phyloP scores from a whole-genome alignment of 495 filamentous ascomycete species.

The Pyronema omphalodes region DNA sequence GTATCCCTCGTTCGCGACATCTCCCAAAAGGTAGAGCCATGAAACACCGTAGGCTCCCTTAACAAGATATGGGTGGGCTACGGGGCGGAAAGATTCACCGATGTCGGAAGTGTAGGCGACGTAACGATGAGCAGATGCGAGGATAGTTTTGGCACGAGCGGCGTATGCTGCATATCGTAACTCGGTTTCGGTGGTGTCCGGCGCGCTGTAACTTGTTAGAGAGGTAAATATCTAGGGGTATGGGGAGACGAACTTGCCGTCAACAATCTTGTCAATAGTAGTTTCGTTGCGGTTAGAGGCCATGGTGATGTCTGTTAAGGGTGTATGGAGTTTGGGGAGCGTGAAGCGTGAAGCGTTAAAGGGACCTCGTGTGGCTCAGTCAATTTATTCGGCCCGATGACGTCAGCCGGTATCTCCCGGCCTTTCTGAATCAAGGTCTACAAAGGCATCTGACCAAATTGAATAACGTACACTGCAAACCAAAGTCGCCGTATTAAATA shows the following conservation, averaged over 20 bases:
- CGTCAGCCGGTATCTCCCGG: background rate
- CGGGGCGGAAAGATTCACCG: constrained; percentile 86
- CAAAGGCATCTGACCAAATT: no score
- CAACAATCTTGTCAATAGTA: constrained; percentile 58
- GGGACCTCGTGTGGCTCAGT: background rate
- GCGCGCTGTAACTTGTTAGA: constrained; percentile 34
- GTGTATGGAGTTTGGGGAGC: background rate
- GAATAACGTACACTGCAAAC: no score
- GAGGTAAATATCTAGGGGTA: constrained; percentile 8
- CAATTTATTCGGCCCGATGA: background rate
- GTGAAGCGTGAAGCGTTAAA: background rate
- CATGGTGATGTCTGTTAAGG: constrained; percentile 21
- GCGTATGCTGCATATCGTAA: constrained; percentile 89
- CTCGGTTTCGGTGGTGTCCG: constrained; percentile 65
- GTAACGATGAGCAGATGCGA: constrained; percentile 82
- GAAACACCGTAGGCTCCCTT: constrained; percentile 73
- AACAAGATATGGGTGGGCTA: constrained; percentile 71
- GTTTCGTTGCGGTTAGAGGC: constrained; percentile 51
- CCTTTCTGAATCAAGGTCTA: no score
- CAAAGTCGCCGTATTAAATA: no score
- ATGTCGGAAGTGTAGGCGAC: constrained; percentile 96
- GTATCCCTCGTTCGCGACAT: constrained; percentile 87
- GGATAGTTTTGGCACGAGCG: constrained; percentile 66
- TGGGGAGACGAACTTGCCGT: constrained; percentile 52
- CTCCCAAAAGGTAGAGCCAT: constrained; percentile 80